Conservation (phyloP, 495 filamentous ascomycete species). For the Daldinia caldariorum region DNA sequence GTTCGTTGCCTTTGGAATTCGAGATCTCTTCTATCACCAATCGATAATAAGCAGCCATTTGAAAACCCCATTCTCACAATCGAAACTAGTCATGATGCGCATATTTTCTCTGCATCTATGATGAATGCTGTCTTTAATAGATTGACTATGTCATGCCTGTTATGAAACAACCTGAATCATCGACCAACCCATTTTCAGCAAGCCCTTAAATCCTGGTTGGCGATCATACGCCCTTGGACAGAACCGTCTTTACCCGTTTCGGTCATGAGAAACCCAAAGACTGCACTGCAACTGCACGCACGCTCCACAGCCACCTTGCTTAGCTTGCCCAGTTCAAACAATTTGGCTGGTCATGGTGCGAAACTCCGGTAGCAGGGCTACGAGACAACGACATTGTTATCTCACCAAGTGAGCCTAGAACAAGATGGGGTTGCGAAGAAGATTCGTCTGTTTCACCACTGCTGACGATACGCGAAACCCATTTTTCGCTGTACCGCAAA, state of each 20-base stretch:
- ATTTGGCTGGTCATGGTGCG: slow-evolving; percentile 24
- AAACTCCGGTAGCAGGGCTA: slow-evolving; percentile 37
- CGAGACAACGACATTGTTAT: slow-evolving; percentile 32
- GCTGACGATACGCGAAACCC: slow-evolving; percentile 7
- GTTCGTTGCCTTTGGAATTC: slow-evolving; percentile 21
- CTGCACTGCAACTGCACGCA: slow-evolving; percentile 14
- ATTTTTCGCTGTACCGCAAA: slow-evolving; percentile 1
- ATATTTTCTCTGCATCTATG: slow-evolving; percentile 19
- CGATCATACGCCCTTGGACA: slow-evolving; percentile 44
- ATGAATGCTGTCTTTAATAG: slow-evolving; percentile 32
- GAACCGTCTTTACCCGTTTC: slow-evolving; percentile 33
- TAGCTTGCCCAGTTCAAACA: slow-evolving; percentile 32
- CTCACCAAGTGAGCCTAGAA: slow-evolving; percentile 25
- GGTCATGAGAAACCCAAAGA: slow-evolving; percentile 8
- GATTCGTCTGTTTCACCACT: slow-evolving; percentile 41
- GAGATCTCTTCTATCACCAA: slow-evolving; percentile 25
- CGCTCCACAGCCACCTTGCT: slow-evolving; percentile 13
- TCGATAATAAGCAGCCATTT: not conserved
- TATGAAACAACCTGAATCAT: slow-evolving; percentile 44
- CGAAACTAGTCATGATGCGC: slow-evolving; percentile 20
- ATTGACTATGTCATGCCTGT: slow-evolving; percentile 37
- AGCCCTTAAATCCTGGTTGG: slow-evolving; percentile 35
- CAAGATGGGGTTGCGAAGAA: slow-evolving; percentile 16
- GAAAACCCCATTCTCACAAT: slow-evolving; percentile 10
- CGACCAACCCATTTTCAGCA: slow-evolving; percentile 21